Conservation (phyloP, 352 stramenopile species). For the Phytophthora macrochlamydospora region DNA sequence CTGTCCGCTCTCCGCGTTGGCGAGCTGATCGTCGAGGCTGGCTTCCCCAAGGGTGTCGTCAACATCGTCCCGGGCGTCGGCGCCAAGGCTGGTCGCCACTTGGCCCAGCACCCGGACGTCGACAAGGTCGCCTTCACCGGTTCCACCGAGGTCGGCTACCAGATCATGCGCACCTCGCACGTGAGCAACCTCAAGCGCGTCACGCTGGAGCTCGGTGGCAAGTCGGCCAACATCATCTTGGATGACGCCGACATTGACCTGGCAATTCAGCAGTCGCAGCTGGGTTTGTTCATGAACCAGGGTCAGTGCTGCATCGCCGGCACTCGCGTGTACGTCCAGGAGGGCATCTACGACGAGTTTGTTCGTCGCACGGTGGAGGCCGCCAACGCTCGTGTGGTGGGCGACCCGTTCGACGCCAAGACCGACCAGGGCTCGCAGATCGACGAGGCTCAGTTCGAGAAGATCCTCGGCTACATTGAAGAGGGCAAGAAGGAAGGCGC, state of each 20-base stretch:
- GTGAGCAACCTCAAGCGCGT: constrained; percentile 74
- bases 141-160: constrained; percentile 53
- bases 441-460: constrained; percentile 69
- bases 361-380: constrained; percentile 52
- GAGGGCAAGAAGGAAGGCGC: constrained; percentile 83
- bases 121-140: constrained; percentile 87
- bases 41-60: constrained; percentile 79
- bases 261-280: constrained; percentile 47
- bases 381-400: constrained; percentile 57
- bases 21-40: constrained; percentile 78
- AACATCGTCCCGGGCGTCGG: constrained; percentile 79
- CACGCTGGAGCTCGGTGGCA: constrained; percentile 77
- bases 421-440: constrained; percentile 65
- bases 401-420: constrained; percentile 46
- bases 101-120: constrained; percentile 48
- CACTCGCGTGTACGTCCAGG: constrained; percentile 85
- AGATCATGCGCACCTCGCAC: constrained; percentile 56
- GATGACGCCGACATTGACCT: constrained; percentile 69
- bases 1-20: constrained; percentile 91
- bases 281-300: constrained; percentile 84
- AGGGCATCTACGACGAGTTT: constrained; percentile 86
- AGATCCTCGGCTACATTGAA: constrained; percentile 85
- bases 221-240: constrained; percentile 75
- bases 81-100: constrained; percentile 36
- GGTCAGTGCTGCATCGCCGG: constrained; percentile 89